Evolutionary conservation across 2,329 filamentous ascomycete species (phyloP).

Genomic region (Monilinia polystroma): DNA sequence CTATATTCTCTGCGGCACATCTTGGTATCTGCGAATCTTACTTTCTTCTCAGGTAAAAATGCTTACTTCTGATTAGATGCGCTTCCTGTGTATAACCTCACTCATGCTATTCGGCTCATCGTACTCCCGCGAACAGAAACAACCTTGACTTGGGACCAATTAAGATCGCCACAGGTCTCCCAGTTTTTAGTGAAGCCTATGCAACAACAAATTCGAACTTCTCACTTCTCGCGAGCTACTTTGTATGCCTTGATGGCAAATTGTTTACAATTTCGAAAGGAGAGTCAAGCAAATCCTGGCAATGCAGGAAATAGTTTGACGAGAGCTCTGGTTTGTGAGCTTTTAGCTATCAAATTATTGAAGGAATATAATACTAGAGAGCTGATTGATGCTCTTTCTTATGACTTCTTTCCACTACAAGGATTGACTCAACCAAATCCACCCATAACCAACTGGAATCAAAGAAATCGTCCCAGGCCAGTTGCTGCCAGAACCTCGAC

Average conservation of each 20-base stretch:
- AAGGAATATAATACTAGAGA: constrained; percentile 88
- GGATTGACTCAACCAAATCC: constrained; percentile 59
- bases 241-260: constrained; percentile 91
- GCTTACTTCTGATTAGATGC: constrained; percentile 58
- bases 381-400: constrained; percentile 89
- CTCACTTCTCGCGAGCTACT: constrained; percentile 82
- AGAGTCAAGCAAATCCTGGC: constrained; percentile 76
- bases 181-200: constrained; percentile 96
- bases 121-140: constrained; percentile 86
- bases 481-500: constrained; percentile 79
- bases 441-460: constrained; percentile 41
- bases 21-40: constrained; percentile 54
- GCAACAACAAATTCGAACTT: constrained; percentile 79
- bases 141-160: constrained; percentile 88
- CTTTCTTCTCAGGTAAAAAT: constrained; percentile 13
- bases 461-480: constrained; percentile 47
- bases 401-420: constrained; percentile 91
- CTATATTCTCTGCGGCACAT: constrained; percentile 77
- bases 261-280: constrained; percentile 88
- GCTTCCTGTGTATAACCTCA: constrained; percentile 85
- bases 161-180: constrained; percentile 92
- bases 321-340: constrained; percentile 82
- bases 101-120: constrained; percentile 83
- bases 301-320: constrained; percentile 83
- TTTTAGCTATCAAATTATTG: constrained; percentile 83